Conservation (phyloP, 2,329 filamentous ascomycete species). For the Penicillium glabrum region DNA sequence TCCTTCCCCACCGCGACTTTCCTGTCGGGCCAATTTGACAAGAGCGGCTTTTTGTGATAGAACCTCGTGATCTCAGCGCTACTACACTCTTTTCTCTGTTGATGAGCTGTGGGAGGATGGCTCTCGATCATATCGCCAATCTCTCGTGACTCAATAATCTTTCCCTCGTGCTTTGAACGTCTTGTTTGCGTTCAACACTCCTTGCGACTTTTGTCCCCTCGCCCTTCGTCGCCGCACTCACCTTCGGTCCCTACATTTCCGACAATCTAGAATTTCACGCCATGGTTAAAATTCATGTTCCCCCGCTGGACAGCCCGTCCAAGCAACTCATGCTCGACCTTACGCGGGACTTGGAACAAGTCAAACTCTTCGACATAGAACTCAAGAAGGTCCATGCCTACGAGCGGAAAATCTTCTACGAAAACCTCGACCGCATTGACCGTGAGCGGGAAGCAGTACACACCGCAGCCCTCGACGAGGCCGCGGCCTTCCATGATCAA, state of each 20-base stretch:
- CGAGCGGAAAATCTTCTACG: constrained; percentile 50
- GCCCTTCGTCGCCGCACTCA: neutral
- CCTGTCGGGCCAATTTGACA: neutral
- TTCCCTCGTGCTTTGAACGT: neutral
- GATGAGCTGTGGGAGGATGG: neutral
- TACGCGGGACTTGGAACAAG: constrained; percentile 40
- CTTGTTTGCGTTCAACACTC: neutral
- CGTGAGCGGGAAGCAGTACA: constrained; percentile 64
- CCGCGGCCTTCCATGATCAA: constrained; percentile 65
- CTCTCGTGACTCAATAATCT: neutral
- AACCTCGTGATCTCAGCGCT: neutral
- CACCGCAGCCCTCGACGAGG: constrained; percentile 64
- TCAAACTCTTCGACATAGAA: constrained; percentile 43
- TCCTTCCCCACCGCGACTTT: neutral
- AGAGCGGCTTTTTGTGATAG: neutral
- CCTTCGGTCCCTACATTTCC: neutral
- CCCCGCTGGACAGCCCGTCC: constrained; percentile 40
- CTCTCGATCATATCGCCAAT: neutral
- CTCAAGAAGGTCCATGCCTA: constrained; percentile 46
- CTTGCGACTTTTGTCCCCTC: neutral
- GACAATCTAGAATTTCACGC: neutral
- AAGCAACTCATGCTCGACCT: constrained; percentile 43
- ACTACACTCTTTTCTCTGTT: neutral
- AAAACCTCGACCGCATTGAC: constrained; percentile 62
- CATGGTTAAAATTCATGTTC: constrained; percentile 32